These are phyloP conservation scores for Alternaria longipes DNA, from an alignment of 2,329 filamentous ascomycete species.

Conservation along the genomic window DNA sequence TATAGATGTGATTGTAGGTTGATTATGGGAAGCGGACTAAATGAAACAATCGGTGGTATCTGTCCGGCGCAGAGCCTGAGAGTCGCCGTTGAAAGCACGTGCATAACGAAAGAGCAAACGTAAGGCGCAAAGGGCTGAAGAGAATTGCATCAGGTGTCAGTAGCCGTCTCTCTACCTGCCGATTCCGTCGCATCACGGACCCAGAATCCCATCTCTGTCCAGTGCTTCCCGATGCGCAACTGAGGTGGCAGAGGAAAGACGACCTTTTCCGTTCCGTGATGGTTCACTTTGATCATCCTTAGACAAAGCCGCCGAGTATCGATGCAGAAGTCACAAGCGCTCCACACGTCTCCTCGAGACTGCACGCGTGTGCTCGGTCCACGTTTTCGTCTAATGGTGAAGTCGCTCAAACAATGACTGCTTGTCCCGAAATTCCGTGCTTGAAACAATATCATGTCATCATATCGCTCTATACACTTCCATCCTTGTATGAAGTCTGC, in stretches of 20 bases:
- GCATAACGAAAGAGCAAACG: background rate
- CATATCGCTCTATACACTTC: background rate
- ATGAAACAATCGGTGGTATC: background rate
- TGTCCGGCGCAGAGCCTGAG: background rate
- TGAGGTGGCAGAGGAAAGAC: background rate
- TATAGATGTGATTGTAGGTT: rapidly evolving
- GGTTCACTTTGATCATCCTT: background rate
- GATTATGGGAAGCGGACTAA: background rate
- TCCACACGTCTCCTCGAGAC: background rate
- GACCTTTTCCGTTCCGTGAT: background rate
- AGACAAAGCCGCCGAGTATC: background rate
- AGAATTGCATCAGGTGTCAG: background rate
- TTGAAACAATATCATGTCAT: background rate
- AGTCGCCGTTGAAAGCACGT: too few species aligned
- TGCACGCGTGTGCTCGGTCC: background rate
- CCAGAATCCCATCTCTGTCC: background rate
- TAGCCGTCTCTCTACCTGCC: background rate
- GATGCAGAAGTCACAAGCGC: background rate
- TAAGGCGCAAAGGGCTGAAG: background rate
- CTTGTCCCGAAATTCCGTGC: background rate
- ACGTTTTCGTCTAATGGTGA: background rate
- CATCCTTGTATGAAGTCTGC: background rate
- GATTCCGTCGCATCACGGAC: background rate
- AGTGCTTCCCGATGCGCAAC: background rate
- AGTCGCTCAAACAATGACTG: background rate